Evolutionary conservation across 805 yeast genomes (phyloP).

Genomic region (Cyberlindnera mrakii): DNA sequence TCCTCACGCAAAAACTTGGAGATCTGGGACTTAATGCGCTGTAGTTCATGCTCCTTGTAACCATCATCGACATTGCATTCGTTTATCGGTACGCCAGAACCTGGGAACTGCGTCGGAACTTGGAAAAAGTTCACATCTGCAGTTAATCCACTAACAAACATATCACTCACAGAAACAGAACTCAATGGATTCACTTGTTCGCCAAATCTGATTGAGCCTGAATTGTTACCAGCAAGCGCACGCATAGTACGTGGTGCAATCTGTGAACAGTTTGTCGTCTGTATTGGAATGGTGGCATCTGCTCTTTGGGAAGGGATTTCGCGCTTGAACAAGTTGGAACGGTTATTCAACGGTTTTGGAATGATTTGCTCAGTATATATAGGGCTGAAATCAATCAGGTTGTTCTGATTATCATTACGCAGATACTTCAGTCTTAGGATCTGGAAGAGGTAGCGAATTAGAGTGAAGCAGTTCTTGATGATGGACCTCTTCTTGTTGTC

Average conservation of each 20-base stretch:
- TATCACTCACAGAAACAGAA: constrained; percentile 22
- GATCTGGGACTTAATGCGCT: constrained; percentile 24
- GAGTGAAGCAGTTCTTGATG: constrained; percentile 27
- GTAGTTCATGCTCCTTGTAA: constrained; percentile 24
- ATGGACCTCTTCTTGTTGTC: constrained; percentile 28
- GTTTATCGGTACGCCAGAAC: background rate
- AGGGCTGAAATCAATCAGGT: constrained; percentile 19
- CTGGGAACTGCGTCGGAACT: background rate
- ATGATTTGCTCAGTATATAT: constrained; percentile 22
- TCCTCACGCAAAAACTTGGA: constrained; percentile 24
- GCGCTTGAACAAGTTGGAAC: constrained; percentile 12
- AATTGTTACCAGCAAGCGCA: constrained; percentile 18
- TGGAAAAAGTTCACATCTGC: constrained; percentile 15
- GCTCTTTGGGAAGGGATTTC: background rate
- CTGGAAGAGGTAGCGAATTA: constrained; percentile 28
- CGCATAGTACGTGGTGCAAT: constrained; percentile 28
- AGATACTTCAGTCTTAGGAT: constrained; percentile 25
- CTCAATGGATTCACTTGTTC: constrained; percentile 13
- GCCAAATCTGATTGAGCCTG: constrained; percentile 14
- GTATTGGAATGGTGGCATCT: constrained; percentile 3
- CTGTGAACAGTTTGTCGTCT: constrained; percentile 25
- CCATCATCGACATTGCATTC: constrained; percentile 17
- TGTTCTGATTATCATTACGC: constrained; percentile 15
- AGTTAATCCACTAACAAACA: constrained; percentile 23
- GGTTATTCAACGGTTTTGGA: constrained; percentile 20